Conservation (phyloP, 139 green algal species). For the Micractinium conductrix region DNA sequence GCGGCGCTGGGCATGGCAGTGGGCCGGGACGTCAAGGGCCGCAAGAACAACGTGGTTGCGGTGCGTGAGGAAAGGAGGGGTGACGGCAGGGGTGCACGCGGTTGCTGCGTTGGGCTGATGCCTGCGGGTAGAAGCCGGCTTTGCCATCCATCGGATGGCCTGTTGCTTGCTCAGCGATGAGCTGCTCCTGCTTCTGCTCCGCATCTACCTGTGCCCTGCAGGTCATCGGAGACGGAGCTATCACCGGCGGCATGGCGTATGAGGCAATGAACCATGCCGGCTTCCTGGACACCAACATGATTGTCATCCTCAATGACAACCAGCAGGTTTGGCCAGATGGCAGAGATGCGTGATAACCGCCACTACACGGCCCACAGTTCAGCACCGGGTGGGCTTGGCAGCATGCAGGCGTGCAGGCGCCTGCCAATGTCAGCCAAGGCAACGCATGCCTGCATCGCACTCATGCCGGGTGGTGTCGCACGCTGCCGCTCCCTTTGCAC, state of each 20-base stretch:
- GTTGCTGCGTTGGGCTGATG: neutral
- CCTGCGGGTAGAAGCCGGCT: neutral
- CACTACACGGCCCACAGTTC: no score
- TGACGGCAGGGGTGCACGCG: neutral
- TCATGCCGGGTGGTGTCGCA: no score
- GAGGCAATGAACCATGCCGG: slow-evolving; percentile 99
- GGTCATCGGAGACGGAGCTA: slow-evolving; percentile 99
- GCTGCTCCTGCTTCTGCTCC: neutral
- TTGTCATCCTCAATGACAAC: slow-evolving; percentile 99
- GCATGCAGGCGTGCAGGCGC: no score
- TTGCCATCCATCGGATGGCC: no score
- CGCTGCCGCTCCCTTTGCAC: neutral
- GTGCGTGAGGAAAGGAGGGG: neutral
- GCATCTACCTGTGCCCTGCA: slow-evolving; percentile 1
- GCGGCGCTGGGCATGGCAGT: slow-evolving; percentile 98
- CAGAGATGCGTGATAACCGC: no score
- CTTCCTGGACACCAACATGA: slow-evolving; percentile 99
- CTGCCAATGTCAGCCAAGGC: no score
- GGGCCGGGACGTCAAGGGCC: slow-evolving; percentile 87
- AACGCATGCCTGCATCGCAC: no score
- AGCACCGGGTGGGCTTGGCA: no score
- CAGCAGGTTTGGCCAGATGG: no score
- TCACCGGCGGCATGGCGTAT: slow-evolving; percentile 99
- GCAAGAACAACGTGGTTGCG: slow-evolving; percentile 65
- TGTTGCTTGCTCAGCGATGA: no score